Conservation (phyloP, 306 rosid species). For the Echinosophora koreensis region DNA sequence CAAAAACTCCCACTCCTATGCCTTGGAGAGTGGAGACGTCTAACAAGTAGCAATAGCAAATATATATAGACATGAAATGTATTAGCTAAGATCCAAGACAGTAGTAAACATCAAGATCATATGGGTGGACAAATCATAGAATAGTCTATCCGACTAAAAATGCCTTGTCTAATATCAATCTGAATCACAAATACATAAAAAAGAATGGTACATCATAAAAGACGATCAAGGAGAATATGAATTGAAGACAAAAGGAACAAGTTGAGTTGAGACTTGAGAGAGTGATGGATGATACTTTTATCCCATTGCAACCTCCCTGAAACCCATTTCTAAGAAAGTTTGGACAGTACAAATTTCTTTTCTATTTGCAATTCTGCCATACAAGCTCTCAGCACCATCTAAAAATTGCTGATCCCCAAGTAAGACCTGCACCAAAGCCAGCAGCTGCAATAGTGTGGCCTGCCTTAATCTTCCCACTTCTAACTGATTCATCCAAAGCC, state of each 20-base stretch:
- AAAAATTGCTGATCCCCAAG: slow-evolving; percentile 89
- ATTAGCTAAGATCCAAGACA: too few species aligned
- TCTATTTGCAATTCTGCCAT: slow-evolving; percentile 13
- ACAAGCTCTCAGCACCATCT: slow-evolving; percentile 78
- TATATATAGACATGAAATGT: too few species aligned
- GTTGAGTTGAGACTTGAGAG: neutral
- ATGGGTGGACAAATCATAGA: too few species aligned
- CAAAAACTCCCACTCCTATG: too few species aligned
- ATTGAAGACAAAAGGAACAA: slow-evolving; percentile 30
- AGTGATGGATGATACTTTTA: slow-evolving; percentile 43
- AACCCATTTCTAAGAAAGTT: neutral
- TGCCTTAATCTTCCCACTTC: slow-evolving; percentile 76
- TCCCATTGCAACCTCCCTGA: slow-evolving; percentile 32
- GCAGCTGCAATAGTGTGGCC: slow-evolving; percentile 92
- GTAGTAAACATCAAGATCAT: too few species aligned
- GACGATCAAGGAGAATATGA: slow-evolving; percentile 29
- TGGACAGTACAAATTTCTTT: slow-evolving; percentile 23
- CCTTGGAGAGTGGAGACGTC: too few species aligned
- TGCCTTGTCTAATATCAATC: slow-evolving; percentile 46
- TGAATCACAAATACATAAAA: slow-evolving; percentile 45
- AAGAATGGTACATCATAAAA: slow-evolving; percentile 38
- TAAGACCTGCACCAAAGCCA: slow-evolving; percentile 95
- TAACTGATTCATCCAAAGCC: slow-evolving; percentile 93
- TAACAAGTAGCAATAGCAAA: too few species aligned
- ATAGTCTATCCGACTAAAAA: too few species aligned